These are phyloP conservation scores for Pachysandra terminalis DNA, from an alignment of 164 flowering plant genomes.

Conservation along the genomic window DNA sequence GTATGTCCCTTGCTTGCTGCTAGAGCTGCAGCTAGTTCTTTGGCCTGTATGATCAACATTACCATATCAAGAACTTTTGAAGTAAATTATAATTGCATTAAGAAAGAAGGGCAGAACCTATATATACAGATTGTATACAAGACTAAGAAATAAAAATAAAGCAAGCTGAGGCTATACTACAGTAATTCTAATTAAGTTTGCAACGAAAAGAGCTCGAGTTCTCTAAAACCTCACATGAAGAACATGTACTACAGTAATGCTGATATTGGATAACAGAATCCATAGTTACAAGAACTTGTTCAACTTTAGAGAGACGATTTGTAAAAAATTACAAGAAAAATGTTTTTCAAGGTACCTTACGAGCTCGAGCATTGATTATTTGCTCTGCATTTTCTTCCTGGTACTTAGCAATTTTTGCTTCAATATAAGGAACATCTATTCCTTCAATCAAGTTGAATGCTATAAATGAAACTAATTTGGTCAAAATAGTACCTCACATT, in stretches of 20 bases:
- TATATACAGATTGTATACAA: too few relatives aligned
- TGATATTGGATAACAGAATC: background rate
- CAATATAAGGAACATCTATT: conserved; percentile 67
- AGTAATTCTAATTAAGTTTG: too few relatives aligned
- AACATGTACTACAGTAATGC: background rate
- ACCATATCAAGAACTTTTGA: background rate
- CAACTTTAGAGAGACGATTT: background rate
- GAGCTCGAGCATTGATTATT: conserved; percentile 76
- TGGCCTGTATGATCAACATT: conserved; percentile 49
- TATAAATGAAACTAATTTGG: conserved; percentile 17
- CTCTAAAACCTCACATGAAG: background rate
- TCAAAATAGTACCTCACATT: background rate
- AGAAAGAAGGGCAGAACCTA: too few relatives aligned
- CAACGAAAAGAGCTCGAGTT: background rate
- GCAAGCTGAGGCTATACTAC: too few relatives aligned
- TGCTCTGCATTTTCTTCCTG: conserved; percentile 89
- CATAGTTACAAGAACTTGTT: too few relatives aligned
- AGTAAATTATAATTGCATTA: too few relatives aligned
- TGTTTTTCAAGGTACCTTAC: conserved; percentile 46
- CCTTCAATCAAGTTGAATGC: conserved; percentile 71
- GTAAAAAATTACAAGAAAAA: background rate
- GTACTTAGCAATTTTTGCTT: conserved; percentile 69
- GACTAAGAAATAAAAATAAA: too few relatives aligned
- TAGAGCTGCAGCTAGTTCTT: conserved; percentile 82
- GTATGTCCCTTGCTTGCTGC: conserved; percentile 72